phyloP scores from a whole-genome alignment of 805 yeast genomes.

The Peterozyma toletana region DNA sequence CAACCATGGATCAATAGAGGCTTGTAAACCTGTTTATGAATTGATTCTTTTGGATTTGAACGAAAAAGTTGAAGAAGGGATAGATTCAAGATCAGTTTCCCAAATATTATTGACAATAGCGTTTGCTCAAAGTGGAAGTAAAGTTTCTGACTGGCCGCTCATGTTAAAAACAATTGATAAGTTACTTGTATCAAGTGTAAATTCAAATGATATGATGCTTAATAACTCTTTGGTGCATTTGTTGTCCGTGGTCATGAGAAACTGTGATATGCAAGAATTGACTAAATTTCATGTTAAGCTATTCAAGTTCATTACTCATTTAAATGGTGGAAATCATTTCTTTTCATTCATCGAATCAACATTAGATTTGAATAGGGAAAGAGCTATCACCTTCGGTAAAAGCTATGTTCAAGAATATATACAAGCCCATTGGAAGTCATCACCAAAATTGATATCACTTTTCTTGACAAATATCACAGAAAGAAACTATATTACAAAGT shows the following conservation, averaged over 20 bases:
- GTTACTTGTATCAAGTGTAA: slow-evolving; percentile 6
- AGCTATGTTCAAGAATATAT: slow-evolving; percentile 43
- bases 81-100: slow-evolving; percentile 20
- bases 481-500: not conserved
- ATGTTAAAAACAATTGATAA: slow-evolving; percentile 12
- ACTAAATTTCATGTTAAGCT: slow-evolving; percentile 38
- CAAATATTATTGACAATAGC: slow-evolving; percentile 40
- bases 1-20: slow-evolving; percentile 43
- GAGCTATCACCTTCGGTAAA: slow-evolving; percentile 35
- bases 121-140: slow-evolving; percentile 68
- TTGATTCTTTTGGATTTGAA: slow-evolving; percentile 17
- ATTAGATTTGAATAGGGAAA: slow-evolving; percentile 33
- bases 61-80: slow-evolving; percentile 8
- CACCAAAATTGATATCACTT: slow-evolving; percentile 28
- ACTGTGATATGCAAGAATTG: slow-evolving; percentile 39
- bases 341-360: slow-evolving; percentile 41
- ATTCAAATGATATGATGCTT: slow-evolving; percentile 8
- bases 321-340: slow-evolving; percentile 29
- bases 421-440: slow-evolving; percentile 29
- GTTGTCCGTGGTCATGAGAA: slow-evolving; percentile 45
- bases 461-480: slow-evolving; percentile 27
- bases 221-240: slow-evolving; percentile 32
- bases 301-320: slow-evolving; percentile 29
- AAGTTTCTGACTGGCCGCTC: slow-evolving; percentile 45
- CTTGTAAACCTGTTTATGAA: slow-evolving; percentile 37